Evolutionary conservation across 2,329 filamentous ascomycete genomes (phyloP), one percentile per base, ranked within the genome.

Genomic region (Paecilomyces formosus): DNA sequence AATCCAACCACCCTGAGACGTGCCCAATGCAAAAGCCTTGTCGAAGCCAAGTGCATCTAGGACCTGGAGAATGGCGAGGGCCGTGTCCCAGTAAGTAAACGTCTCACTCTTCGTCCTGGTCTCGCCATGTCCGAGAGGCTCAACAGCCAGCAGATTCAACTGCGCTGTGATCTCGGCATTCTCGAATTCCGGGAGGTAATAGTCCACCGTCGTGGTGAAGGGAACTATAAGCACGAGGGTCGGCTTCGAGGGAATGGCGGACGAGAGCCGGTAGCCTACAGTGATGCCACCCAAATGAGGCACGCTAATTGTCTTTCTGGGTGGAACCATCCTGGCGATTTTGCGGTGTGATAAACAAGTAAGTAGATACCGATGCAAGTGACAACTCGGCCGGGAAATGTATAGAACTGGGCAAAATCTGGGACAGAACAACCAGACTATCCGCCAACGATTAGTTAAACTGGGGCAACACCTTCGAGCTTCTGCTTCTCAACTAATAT

Each of bases 1-100:
- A n/a, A 81, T 76, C 78, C 78, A 81, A 1, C 79, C 78, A 0
- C 79, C 79, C 65, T 81, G 79, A 58, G 75, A 78, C 8, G 78
- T 81, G 0, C 79, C 78, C 21, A 78, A 64, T 1, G 72, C 75
- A 60, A 78, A 78, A 0, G 72, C 70, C 61, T 74, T 75, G 12
- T 71, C 62, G 11, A 79, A 69, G 0, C 68, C 70, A 11, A 79
- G 60, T 13, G 72, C 72, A 26, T 81, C 76, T 73, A 84, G 74
- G 1, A 81, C 78, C 70, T 84, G 81, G 53, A 68, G 35, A 11
- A 76, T 75, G 75, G 83, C 78, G 55, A 73, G 71, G 9, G 77
- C 77, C 1, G 76, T 76, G 61, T 80, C 79, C 79, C 79, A 81
- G 63, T 81, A 81, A 3, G 79, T 81, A 62, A 73, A 81, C 53